Evolutionary conservation across 139 green algal genomes (phyloP).

Genomic region (Spirogloea muscicola): DNA sequence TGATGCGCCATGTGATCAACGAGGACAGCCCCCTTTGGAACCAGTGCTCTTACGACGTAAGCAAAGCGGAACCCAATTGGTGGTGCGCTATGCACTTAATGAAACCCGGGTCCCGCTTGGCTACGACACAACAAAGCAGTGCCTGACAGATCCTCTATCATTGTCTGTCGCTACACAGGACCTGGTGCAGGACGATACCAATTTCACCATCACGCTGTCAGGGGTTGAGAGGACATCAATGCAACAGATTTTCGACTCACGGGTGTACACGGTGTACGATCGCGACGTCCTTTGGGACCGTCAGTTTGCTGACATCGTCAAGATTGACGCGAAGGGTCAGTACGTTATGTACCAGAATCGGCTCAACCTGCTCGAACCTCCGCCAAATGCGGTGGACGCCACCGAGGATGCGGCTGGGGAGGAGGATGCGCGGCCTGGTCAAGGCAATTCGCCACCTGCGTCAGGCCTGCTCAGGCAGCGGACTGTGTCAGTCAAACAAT

Average conservation of each 20-base stretch:
- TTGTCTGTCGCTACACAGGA: neutral
- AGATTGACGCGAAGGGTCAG: neutral
- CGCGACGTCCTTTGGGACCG: conserved; percentile 16
- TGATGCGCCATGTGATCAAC: conserved; percentile 9
- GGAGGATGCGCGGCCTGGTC: no score
- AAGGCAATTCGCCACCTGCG: no score
- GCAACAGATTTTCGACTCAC: neutral
- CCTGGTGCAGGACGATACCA: neutral
- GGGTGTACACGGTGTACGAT: conserved; percentile 4
- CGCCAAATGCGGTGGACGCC: no score
- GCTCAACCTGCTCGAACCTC: conserved; percentile 1
- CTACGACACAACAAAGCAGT: neutral
- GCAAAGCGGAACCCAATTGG: neutral
- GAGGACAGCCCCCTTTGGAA: conserved; percentile 7
- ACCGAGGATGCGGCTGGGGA: no score
- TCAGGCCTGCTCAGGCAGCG: no score
- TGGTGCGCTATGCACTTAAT: neutral
- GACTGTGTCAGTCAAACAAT: no score
- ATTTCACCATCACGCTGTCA: neutral
- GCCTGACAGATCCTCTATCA: neutral
- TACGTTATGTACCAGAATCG: neutral
- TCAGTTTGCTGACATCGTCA: conserved; percentile 10
- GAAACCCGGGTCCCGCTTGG: neutral
- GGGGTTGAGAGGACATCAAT: neutral
- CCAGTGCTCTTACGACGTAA: neutral